Conservation (phyloP, 192 early-diverging fungal species). For the Coemansia sp. region DNA sequence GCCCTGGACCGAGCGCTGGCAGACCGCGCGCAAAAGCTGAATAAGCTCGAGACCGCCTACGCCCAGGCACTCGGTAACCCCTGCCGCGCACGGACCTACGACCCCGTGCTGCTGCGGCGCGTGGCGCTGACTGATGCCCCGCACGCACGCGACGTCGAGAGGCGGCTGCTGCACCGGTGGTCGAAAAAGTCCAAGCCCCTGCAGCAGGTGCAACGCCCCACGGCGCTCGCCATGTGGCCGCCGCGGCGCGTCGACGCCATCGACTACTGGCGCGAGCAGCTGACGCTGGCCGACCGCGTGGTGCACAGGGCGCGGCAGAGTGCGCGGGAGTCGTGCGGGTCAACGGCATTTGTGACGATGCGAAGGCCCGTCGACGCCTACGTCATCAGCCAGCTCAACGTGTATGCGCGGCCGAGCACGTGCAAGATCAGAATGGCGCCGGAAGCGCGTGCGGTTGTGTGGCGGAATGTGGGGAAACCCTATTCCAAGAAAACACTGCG, state of each 20-base stretch:
- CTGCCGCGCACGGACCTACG: conserved; percentile 63
- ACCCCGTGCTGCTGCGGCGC: conserved; percentile 56
- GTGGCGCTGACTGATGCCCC: conserved; percentile 31
- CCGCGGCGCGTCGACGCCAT: conserved; percentile 60
- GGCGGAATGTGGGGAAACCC: conserved; percentile 66
- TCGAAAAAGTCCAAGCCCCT: neutral
- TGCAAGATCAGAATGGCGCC: conserved; percentile 66
- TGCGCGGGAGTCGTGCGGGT: conserved; percentile 19
- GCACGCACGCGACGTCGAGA: conserved; percentile 39
- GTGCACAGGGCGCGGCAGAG: conserved; percentile 39
- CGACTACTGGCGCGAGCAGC: conserved; percentile 60
- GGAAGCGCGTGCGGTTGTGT: conserved; percentile 72
- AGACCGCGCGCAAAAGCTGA: conserved; percentile 42
- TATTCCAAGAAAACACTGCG: conserved; percentile 61
- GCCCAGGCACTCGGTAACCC: conserved; percentile 69
- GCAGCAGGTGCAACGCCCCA: neutral
- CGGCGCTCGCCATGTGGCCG: neutral
- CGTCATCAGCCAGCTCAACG: conserved; percentile 64
- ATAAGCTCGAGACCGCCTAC: conserved; percentile 60
- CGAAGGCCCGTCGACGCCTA: conserved; percentile 66
- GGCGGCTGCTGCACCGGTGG: conserved; percentile 36
- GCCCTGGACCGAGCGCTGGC: conserved; percentile 60
- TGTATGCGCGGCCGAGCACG: conserved; percentile 63
- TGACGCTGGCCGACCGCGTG: conserved; percentile 58
- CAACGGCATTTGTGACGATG: conserved; percentile 77